Percentiles rank a stretch among this genome's conserved stretches.
Conservation (phyloP, 345 rosid genomes). For the Camelina laxa region DNA sequence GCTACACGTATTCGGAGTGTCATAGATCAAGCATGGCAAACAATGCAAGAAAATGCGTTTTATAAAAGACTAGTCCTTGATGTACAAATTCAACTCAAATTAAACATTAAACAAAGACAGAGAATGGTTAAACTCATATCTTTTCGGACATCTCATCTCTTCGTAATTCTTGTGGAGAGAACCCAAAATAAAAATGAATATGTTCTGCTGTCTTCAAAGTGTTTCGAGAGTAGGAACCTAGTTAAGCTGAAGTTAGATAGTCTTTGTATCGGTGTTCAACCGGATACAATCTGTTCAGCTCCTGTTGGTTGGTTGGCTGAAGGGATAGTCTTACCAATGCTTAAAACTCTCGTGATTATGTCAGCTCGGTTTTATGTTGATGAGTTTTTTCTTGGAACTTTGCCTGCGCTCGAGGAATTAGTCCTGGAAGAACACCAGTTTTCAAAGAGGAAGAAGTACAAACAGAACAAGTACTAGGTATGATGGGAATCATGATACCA, state of each 20-base stretch:
- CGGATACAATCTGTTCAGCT: too few species aligned
- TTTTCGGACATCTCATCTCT: too few species aligned
- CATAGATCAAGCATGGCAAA: too few species aligned
- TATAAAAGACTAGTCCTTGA: too few species aligned
- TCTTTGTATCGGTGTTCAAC: neutral
- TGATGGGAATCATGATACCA: conserved; percentile 78
- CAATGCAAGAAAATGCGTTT: too few species aligned
- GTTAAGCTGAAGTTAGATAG: neutral
- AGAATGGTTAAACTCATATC: too few species aligned
- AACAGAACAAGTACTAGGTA: conserved; percentile 63
- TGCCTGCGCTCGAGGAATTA: conserved; percentile 19
- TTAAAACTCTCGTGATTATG: neutral
- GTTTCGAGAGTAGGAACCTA: neutral
- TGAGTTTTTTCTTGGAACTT: neutral
- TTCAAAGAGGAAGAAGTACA: conserved; percentile 50
- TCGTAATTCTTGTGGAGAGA: too few species aligned
- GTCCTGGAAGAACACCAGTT: too few species aligned
- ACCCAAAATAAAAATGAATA: neutral
- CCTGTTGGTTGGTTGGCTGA: neutral
- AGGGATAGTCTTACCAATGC: neutral
- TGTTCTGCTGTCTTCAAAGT: neutral
- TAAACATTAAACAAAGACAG: too few species aligned
- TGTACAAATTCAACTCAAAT: too few species aligned
- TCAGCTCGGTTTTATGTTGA: neutral
- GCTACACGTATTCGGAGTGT: too few species aligned